phyloP scores from a whole-genome alignment of 2,329 filamentous ascomycete species.

The Alternaria metachromatica region DNA sequence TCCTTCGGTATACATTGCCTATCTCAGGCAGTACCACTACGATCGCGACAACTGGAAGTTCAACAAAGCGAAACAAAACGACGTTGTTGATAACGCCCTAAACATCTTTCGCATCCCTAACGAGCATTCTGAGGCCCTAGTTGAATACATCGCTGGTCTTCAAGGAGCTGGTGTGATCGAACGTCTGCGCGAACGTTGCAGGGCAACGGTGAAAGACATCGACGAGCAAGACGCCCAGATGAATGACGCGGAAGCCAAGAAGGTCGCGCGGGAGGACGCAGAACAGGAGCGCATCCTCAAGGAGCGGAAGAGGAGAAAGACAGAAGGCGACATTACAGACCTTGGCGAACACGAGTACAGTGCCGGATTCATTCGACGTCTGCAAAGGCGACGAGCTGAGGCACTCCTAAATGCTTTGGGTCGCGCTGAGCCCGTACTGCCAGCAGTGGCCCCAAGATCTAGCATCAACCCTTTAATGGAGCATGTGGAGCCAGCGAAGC shows the following conservation, averaged over 20 bases:
- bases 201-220: conserved; percentile 64
- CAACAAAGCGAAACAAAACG: conserved; percentile 90
- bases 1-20: conserved; percentile 72
- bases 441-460: conserved; percentile 17
- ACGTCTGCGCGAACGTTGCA: conserved; percentile 70
- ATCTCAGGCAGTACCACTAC: conserved; percentile 77
- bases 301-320: conserved; percentile 38
- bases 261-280: conserved; percentile 47
- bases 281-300: conserved; percentile 43
- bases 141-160: conserved; percentile 79
- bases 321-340: conserved; percentile 39
- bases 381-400: conserved; percentile 44
- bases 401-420: conserved; percentile 40
- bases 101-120: conserved; percentile 74
- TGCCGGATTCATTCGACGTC: conserved; percentile 41
- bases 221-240: conserved; percentile 49
- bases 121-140: conserved; percentile 71
- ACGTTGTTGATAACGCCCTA: conserved; percentile 83
- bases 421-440: conserved; percentile 30
- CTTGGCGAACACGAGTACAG: conserved; percentile 32
- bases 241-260: conserved; percentile 44
- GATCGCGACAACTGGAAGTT: conserved; percentile 85
- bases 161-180: conserved; percentile 74
- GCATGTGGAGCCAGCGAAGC: conserved; percentile 20
- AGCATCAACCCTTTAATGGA: conserved; percentile 24